These are phyloP conservation scores for Conoideocrella luteorostrata DNA, from an alignment of 2,329 filamentous ascomycete genomes.

Conservation along the genomic window DNA sequence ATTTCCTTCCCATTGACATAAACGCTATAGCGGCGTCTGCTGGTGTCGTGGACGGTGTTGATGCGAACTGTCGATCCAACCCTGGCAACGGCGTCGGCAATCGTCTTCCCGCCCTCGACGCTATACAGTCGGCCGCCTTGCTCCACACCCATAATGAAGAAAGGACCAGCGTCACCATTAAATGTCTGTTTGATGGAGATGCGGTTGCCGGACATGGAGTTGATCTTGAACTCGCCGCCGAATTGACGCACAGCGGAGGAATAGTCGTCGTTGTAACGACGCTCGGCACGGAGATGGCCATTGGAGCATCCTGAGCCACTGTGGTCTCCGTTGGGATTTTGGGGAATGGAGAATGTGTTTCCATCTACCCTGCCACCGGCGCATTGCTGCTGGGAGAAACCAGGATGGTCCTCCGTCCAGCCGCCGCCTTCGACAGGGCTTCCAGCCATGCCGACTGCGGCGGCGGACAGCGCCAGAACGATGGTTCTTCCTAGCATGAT, in stretches of 20 bases:
- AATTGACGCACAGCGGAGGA: constrained; percentile 16
- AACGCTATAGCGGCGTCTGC: constrained; percentile 13
- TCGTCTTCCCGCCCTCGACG: constrained; percentile 15
- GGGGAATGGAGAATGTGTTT: constrained; percentile 13
- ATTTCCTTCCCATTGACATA: constrained; percentile 18
- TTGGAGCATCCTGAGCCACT: constrained; percentile 16
- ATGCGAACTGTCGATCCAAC: constrained; percentile 15
- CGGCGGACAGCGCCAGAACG: neutral
- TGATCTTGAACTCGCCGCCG: constrained; percentile 17
- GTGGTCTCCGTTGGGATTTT: constrained; percentile 13
- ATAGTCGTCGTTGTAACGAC: constrained; percentile 16
- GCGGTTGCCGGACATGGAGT: constrained; percentile 15
- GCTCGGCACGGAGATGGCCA: constrained; percentile 17
- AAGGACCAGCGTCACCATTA: constrained; percentile 15
- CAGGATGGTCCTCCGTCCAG: neutral
- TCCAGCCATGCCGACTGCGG: neutral
- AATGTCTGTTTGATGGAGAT: constrained; percentile 20
- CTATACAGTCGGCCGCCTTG: constrained; percentile 14
- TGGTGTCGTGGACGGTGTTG: constrained; percentile 18
- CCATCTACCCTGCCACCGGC: constrained; percentile 14
- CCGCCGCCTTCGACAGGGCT: neutral
- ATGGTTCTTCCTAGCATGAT: neutral
- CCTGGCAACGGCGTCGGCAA: constrained; percentile 13
- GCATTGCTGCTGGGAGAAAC: constrained; percentile 12
- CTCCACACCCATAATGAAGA: constrained; percentile 16